Base-by-base conservation (phyloP, 352 stramenopile species). In the Phytophthora foliorum region DNA sequence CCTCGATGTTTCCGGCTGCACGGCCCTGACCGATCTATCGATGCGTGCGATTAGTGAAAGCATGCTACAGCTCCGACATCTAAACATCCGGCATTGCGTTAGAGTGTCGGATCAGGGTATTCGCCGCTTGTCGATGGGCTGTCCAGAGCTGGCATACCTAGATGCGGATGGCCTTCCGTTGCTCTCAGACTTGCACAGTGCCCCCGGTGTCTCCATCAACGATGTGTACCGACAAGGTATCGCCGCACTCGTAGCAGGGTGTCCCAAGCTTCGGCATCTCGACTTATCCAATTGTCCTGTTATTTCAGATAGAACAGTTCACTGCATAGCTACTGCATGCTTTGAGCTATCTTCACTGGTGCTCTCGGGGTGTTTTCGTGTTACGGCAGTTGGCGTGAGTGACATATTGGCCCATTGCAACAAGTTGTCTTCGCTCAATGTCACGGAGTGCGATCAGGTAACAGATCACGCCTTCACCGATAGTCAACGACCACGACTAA, bases 21-120 rank as follows among this genome's bases (percentile, higher is more conserved):
- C 48, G n/a, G 94, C 97, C 62, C 61, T 99, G 16, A 96, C 93
- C 0, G 97, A 98, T 66, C 62, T 89, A 14, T 88, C 89, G 1
- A 60, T 98, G 51, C 86, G 92, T 27, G 80, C 86, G 10, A 76
- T 99, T 16, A 89, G 85, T 34, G 93, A 98, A 65, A 81, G 80
- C 36, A 75, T 89, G 42, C 45, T 91, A 5, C 85, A 89, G 45
- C 82, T 95, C 0, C 55, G 63, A 19, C 53, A 79, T 29, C 39
- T 95, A 13, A 80, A 52, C 19, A 67, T 95, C 11, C 62, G 59
- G 16, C 64, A 82, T 38, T 93, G 85, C 46, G 45, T 57, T 52
- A 72, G 79, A 22, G 57, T 95, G 2, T 84, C 87, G 1, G 81
- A 92, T 29, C 49, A 82, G 17, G 87, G 87, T 4, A 51, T 95